phyloP scores from a whole-genome alignment of 2,329 filamentous ascomycete genomes.

The Calonectria hongkongensis region DNA sequence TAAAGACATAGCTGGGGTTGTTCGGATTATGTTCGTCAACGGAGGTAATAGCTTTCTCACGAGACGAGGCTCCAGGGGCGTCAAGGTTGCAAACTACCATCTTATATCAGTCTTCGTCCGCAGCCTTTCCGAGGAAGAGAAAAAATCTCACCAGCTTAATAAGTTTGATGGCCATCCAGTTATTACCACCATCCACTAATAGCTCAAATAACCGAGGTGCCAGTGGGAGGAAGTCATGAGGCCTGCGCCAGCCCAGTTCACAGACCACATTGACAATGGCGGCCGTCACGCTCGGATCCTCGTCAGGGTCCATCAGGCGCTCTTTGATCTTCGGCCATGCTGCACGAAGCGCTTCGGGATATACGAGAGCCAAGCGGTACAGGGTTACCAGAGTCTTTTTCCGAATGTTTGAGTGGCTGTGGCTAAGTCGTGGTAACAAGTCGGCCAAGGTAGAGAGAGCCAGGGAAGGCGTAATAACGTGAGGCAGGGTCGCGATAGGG shows the following conservation, averaged over 20 bases:
- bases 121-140: too few species aligned
- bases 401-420: conserved; percentile 88
- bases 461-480: conserved; percentile 93
- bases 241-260: conserved; percentile 94
- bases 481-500: conserved; percentile 92
- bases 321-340: conserved; percentile 99
- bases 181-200: conserved; percentile 93
- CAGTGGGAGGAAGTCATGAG: conserved; percentile 93
- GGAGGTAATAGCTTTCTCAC: conserved; percentile 94
- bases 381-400: conserved; percentile 98
- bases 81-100: conserved; percentile 90
- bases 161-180: conserved; percentile 99
- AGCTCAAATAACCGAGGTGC: conserved; percentile 95
- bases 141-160: conserved; percentile 86
- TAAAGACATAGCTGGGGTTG: conserved; percentile 97
- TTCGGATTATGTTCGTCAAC: conserved; percentile 93
- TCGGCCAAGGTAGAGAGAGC: conserved; percentile 93
- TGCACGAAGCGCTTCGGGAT: conserved; percentile 92
- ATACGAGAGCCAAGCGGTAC: conserved; percentile 95
- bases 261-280: conserved; percentile 98
- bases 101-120: conserved; percentile 21
- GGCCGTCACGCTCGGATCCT: conserved; percentile 94
- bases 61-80: conserved; percentile 91
- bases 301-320: conserved; percentile 89
- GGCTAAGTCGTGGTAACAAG: conserved; percentile 88